These are phyloP conservation scores for Sequoiadendron giganteum DNA, from an alignment of 75 land plant genomes.

Conservation along the genomic window DNA sequence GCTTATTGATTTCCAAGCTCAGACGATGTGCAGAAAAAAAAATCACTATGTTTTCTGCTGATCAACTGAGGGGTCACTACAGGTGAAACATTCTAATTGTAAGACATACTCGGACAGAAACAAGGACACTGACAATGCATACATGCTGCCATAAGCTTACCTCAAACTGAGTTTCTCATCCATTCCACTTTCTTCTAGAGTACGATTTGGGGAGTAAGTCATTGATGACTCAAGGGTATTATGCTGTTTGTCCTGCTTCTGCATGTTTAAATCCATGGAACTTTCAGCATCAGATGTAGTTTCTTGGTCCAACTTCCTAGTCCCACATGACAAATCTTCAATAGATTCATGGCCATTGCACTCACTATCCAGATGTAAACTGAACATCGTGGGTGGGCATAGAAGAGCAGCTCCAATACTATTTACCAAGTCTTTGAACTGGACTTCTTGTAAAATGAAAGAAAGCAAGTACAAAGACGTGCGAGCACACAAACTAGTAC, in stretches of 20 bases:
- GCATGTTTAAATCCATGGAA: neutral
- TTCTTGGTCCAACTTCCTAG: constrained; percentile 5
- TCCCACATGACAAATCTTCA: constrained; percentile 2
- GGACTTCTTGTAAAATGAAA: constrained; percentile 79
- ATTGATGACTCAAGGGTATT: neutral
- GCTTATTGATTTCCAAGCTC: no score
- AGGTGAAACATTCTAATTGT: neutral
- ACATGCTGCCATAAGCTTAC: neutral
- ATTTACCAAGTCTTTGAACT: constrained; percentile 80
- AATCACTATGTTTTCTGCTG: no score
- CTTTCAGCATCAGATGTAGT: neutral
- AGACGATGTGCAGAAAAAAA: no score
- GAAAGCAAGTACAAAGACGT: constrained; percentile 84
- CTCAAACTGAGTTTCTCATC: neutral
- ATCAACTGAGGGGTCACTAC: no score
- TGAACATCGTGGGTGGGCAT: constrained; percentile 31
- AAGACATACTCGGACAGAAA: neutral
- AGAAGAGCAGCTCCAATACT: constrained; percentile 79
- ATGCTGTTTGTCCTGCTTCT: neutral
- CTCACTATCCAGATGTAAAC: constrained; percentile 16
- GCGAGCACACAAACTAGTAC: constrained; percentile 38
- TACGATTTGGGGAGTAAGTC: neutral
- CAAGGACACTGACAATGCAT: neutral
- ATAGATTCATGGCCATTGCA: constrained; percentile 36
- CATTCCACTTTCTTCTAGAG: neutral